Evolutionary conservation across 2,329 filamentous ascomycete genomes (phyloP), one percentile per base, ranked within the genome.

Genomic region (Chaetomium sp.): DNA sequence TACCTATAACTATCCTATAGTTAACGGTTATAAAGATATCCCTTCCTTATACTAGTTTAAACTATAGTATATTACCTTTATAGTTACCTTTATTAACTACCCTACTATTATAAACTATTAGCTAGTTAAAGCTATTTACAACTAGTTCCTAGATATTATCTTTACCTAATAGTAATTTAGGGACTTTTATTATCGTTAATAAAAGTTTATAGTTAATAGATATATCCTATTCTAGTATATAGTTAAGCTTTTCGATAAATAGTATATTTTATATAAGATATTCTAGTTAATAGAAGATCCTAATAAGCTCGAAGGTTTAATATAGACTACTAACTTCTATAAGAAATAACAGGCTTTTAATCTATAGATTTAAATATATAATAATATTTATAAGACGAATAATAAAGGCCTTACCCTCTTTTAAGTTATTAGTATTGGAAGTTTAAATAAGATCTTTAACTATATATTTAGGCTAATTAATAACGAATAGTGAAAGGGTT

Each of bases 381-480:
- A 55, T 31, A 55, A 55, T 1, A 38, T 10, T 2, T 55, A 55
- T 10, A 55, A 38, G 31, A 55, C 53, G 3, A 55, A 55, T 31
- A 55, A 55, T 10, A 55, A 55, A n/a, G 53, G 53, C 3, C 31
- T 55, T 1, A 31, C 31, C 16, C 7, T 35, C 47, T 50, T 50
- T 12, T 12, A 50, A 23, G 47, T 50, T 6, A 27, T 50, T 1
- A 16, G 47, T 4, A 33, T 57, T 42, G 33, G 54, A 4, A 57
- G 54, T n/a, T 19, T 57, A 12, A 45, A 45, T 13, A 57, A 27
- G 33, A 13, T 45, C 21, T 57, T 57, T 12, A 45, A 21, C 10
- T 57, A 12, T 12, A 21, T 21, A 12, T 57, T 57, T n/a, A 33
- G 54, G n/a, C 54, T 57, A 1, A 57, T 57, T 33, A 57, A 57